phyloP scores from a whole-genome alignment of 176 grass and related monocot species.

The Oryza brachyantha region DNA sequence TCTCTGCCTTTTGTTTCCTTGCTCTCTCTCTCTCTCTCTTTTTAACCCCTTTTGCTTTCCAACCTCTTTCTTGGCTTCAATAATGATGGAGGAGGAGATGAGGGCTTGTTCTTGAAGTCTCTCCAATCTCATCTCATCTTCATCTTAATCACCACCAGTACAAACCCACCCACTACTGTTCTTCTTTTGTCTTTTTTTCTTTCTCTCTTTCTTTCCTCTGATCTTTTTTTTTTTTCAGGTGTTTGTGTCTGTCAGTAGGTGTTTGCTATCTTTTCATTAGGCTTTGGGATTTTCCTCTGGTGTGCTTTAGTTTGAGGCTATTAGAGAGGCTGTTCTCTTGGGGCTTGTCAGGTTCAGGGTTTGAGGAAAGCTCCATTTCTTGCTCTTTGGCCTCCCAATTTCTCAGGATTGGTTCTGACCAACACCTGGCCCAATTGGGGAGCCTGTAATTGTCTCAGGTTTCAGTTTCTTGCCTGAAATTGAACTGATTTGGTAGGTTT shows the following conservation, averaged over 20 bases:
- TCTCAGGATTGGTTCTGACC: neutral
- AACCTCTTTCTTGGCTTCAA: constrained; percentile 14
- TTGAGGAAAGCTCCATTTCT: neutral
- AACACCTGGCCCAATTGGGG: neutral
- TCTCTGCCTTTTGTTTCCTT: constrained; percentile 17
- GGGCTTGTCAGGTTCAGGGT: neutral
- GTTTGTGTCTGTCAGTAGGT: constrained; percentile 18
- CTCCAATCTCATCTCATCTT: neutral
- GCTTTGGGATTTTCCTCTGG: neutral
- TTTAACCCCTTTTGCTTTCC: constrained; percentile 17
- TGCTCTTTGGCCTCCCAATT: neutral
- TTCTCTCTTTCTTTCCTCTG: neutral
- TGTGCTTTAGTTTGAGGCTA: neutral
- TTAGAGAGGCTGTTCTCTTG: neutral
- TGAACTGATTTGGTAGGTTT: neutral
- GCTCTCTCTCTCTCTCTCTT: neutral
- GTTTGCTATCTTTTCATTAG: neutral
- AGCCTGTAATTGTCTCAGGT: neutral
- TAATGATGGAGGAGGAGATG: constrained; percentile 17
- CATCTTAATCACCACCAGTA: neutral
- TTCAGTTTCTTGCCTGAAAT: neutral
- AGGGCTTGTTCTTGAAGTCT: constrained; percentile 27
- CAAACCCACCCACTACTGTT: constrained; percentile 5
- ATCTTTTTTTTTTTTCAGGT: neutral
- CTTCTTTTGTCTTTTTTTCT: neutral